Base-by-base conservation (phyloP, 306 rosid species). In the Arachis hypogaea region DNA sequence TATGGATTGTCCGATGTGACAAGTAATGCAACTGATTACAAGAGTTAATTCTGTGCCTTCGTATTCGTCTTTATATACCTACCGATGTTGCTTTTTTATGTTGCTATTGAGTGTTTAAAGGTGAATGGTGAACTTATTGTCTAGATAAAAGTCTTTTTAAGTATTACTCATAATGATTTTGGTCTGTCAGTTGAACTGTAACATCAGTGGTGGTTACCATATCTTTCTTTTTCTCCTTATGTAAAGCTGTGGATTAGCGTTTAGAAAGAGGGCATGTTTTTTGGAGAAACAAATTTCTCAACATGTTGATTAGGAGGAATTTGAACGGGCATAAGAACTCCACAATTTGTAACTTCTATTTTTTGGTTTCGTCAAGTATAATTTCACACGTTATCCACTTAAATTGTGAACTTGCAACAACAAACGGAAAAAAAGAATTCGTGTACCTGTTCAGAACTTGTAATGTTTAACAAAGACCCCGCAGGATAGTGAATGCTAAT, bases 1-100 rank as follows among this genome's bases (percentile, higher is more conserved):
- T 64, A 52, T 63, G 74, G 58, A 57, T 59, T 70, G 16, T 46
- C 38, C 47, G 12, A 52, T 63, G 73, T 75, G 64, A 56, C 77
- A 46, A 65, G 54, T 57, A 59, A 57, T 66, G 81, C 50, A 56
- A 36, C 60, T 71, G 67, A 64, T 51, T 36, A 61, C 36, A 29
- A 47, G 63, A 38, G 16, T 43, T 30, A 6, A 54, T 28, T 29
- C 14, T 49, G 55, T 45, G 50, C 74, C 59, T 30, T 22, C 5
- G 55, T 65, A 63, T 64, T 71, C 59, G 54, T 14, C 49, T 45
- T 18, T 7, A 64, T 70, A 62, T 63, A 64, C 59, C 45, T 49
- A 14, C 1, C 42, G 8, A 8, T 5, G 29, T 44, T 70, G 40
- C 46, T 30, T 3, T 6, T 50, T 68, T 40, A 33, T 5, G 7